phyloP scores from a whole-genome alignment of 768 basidiomycete genomes.

The Suillus lakei region DNA sequence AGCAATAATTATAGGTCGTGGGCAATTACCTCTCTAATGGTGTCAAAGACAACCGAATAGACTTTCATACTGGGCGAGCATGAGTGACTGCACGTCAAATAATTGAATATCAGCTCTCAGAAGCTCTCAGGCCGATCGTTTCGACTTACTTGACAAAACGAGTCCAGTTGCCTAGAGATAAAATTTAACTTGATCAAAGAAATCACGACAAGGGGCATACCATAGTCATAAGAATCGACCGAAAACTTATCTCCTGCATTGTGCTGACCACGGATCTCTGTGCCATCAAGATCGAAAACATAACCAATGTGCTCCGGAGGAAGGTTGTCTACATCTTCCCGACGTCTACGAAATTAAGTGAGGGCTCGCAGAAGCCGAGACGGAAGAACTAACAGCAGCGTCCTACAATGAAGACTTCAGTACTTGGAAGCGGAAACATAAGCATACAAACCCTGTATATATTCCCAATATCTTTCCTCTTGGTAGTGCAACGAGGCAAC shows the following conservation, averaged over 20 bases:
- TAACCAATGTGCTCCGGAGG: slow-evolving; percentile 47
- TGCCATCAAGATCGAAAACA: slow-evolving; percentile 67
- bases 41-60: slow-evolving; percentile 66
- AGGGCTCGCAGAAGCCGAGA: background rate
- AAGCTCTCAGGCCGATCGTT: background rate
- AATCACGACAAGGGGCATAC: slow-evolving; percentile 37
- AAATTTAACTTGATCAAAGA: slow-evolving; percentile 9
- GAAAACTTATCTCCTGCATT: slow-evolving; percentile 45
- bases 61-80: slow-evolving; percentile 64
- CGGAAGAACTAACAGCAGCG: slow-evolving; percentile 46
- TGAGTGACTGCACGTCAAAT: slow-evolving; percentile 57
- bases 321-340: slow-evolving; percentile 46
- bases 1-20: background rate
- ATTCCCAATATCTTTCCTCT: slow-evolving; percentile 67
- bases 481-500: slow-evolving; percentile 45
- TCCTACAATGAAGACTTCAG: slow-evolving; percentile 34
- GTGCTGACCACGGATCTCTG: slow-evolving; percentile 45
- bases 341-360: slow-evolving; percentile 36
- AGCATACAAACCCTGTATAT: slow-evolving; percentile 62
- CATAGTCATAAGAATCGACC: slow-evolving; percentile 57
- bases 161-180: slow-evolving; percentile 69
- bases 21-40: slow-evolving; percentile 53
- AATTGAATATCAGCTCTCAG: background rate
- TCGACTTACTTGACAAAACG: slow-evolving; percentile 69
- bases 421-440: background rate